Conservation (phyloP, 257 asterid genomes). For the Nicotiana tomentosiformis region DNA sequence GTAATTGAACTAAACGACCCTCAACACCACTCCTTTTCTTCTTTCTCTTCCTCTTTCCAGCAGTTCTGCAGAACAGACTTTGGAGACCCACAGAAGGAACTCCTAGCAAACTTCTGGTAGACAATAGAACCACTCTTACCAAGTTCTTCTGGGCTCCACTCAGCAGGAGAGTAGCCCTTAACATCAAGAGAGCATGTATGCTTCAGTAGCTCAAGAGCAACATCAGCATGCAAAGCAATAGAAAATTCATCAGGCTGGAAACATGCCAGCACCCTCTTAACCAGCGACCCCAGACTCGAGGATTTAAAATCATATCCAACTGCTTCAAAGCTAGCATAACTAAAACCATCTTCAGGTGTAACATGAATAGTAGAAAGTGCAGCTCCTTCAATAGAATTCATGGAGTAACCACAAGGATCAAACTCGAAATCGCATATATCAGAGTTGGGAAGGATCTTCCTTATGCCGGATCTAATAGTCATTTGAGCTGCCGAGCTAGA, state of each 20-base stretch:
- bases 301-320: constrained; percentile 28
- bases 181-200: constrained; percentile 5
- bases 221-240: constrained; percentile 25
- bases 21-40: constrained; percentile 8
- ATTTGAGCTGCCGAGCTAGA: constrained; percentile 22
- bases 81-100: constrained; percentile 1
- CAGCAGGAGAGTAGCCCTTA: not conserved
- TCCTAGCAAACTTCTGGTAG: constrained; percentile 17
- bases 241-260: constrained; percentile 28
- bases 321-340: constrained; percentile 41
- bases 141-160: constrained; percentile 11
- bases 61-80: constrained; percentile 8
- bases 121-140: constrained; percentile 10
- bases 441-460: constrained; percentile 31
- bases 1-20: constrained; percentile 1
- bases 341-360: constrained; percentile 38
- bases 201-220: not conserved
- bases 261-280: constrained; percentile 22
- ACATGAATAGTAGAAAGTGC: constrained; percentile 32
- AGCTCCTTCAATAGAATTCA: constrained; percentile 35
- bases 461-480: constrained; percentile 26
- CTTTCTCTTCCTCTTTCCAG: constrained; percentile 8
- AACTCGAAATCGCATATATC: constrained; percentile 33
- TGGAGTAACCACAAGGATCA: constrained; percentile 39
- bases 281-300: constrained; percentile 7